Conservation (phyloP, 2,329 filamentous ascomycete species). For the Nectriaceae sp. region DNA sequence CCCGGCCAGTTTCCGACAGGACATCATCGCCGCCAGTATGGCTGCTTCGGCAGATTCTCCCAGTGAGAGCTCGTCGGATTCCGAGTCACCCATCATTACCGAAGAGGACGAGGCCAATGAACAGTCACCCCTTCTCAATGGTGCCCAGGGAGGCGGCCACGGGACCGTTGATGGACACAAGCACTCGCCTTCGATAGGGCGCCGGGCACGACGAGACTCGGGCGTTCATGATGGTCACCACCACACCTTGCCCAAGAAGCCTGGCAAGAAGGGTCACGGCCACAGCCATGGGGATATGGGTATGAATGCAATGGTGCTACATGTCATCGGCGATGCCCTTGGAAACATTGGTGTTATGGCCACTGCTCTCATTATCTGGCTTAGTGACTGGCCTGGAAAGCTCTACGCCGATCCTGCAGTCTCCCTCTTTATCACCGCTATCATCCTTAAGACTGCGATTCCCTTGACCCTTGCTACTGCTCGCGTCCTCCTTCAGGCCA, state of each 20-base stretch:
- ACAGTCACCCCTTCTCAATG: constrained; percentile 50
- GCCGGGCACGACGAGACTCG: constrained; percentile 46
- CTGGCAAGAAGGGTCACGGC: constrained; percentile 62
- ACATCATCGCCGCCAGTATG: constrained; percentile 83
- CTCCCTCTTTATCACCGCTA: constrained; percentile 88
- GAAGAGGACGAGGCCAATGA: constrained; percentile 48
- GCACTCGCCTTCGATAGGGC: constrained; percentile 26
- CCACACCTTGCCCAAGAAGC: constrained; percentile 73
- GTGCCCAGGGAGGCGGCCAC: constrained; percentile 30
- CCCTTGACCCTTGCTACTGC: constrained; percentile 78
- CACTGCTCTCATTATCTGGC: constrained; percentile 87
- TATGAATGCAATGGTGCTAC: constrained; percentile 83
- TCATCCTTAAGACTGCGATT: constrained; percentile 72
- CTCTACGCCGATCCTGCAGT: constrained; percentile 90
- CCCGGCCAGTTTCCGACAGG: constrained; percentile 86
- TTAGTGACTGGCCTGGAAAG: constrained; percentile 77
- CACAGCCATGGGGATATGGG: constrained; percentile 89
- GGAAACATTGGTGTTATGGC: constrained; percentile 85
- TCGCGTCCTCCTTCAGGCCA: constrained; percentile 91
- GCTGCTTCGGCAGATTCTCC: constrained; percentile 50
- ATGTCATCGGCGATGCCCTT: constrained; percentile 79
- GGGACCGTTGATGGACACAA: constrained; percentile 27
- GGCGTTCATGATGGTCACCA: constrained; percentile 72
- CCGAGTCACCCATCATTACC: constrained; percentile 43
- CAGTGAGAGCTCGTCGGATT: constrained; percentile 57